Conservation (phyloP, 306 rosid species). For the Prunus campanulata region DNA sequence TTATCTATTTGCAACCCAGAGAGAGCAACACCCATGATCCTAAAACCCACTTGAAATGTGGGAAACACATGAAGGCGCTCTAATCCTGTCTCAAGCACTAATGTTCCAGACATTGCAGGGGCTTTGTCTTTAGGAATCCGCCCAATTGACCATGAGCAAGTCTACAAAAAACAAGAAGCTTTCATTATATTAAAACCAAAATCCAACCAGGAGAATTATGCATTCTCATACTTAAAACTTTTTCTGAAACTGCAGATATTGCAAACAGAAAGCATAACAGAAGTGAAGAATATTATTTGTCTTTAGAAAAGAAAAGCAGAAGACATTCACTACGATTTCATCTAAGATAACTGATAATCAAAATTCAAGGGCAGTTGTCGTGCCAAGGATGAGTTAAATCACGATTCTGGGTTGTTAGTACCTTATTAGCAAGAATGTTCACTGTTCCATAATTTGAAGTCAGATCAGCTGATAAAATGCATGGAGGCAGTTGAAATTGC, state of each 20-base stretch:
- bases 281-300: not conserved
- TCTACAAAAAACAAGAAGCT: constrained; percentile 42
- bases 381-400: not conserved
- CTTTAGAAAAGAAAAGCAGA: too few relatives aligned
- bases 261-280: not conserved
- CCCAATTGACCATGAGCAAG: constrained; percentile 82
- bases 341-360: not conserved
- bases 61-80: constrained; percentile 83
- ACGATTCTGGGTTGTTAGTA: constrained; percentile 10
- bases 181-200: constrained; percentile 13
- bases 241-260: not conserved
- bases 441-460: constrained; percentile 85
- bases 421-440: constrained; percentile 75
- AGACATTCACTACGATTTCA: not conserved
- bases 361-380: not conserved
- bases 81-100: constrained; percentile 75
- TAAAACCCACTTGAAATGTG: constrained; percentile 74
- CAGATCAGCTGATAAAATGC: constrained; percentile 74
- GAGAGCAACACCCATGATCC: constrained; percentile 83
- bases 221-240: not conserved
- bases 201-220: not conserved
- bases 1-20: constrained; percentile 89
- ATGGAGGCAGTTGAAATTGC: constrained; percentile 76
- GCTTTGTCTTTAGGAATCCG: constrained; percentile 87
- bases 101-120: constrained; percentile 87